Conservation (phyloP, 2,329 filamentous ascomycete genomes). For the Curvularia eragrostidis region DNA sequence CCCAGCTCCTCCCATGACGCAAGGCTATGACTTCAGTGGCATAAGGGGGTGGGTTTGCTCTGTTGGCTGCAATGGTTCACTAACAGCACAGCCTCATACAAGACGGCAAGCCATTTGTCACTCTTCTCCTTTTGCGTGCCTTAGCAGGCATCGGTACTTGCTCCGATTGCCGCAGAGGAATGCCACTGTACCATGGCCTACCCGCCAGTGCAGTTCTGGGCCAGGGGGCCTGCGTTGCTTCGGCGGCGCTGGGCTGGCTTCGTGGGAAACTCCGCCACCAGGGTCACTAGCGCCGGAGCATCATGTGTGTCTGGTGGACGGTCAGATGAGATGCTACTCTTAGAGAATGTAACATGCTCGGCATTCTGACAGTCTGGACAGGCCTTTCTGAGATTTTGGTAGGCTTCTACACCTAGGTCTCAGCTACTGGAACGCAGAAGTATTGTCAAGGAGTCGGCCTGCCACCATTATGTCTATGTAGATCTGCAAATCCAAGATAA, state of each 20-base stretch:
- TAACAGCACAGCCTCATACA: not conserved
- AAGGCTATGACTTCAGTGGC: constrained; percentile 3
- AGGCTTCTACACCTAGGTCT: no score
- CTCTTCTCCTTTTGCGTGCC: not conserved
- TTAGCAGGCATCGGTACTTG: not conserved
- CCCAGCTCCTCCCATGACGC: not conserved
- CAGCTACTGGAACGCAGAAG: no score
- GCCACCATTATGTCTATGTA: no score
- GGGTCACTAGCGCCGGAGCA: not conserved
- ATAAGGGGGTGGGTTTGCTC: not conserved
- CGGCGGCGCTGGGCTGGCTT: not conserved
- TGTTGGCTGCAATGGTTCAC: not conserved
- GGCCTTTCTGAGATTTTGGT: no score
- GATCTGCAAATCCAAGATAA: no score
- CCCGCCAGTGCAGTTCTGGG: no score
- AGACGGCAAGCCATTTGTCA: not conserved
- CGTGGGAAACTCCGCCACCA: not conserved
- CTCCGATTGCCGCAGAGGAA: not conserved
- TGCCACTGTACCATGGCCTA: not conserved
- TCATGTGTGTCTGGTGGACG: no score
- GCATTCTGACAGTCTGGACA: no score
- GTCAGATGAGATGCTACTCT: no score
- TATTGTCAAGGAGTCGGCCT: no score
- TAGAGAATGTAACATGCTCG: no score
- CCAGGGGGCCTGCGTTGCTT: not conserved